Evolutionary conservation across 805 yeast genomes (phyloP).

Genomic region (Scheffersomyces amazonensis): DNA sequence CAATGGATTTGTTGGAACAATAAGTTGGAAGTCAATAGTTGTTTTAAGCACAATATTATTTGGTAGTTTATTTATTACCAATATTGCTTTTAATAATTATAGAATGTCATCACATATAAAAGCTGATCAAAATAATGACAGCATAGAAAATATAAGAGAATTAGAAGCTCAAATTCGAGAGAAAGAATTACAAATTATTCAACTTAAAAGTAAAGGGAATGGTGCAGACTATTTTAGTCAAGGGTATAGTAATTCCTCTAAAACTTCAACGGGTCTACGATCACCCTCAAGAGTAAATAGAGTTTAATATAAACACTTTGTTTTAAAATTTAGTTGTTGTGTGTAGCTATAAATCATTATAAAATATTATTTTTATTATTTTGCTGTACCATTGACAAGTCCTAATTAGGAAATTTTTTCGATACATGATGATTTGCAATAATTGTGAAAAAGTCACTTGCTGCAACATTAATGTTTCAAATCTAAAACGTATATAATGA

Average conservation of each 20-base stretch:
- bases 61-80: conserved; percentile 53
- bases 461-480: not conserved
- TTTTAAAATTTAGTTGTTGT: no score
- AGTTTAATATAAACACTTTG: no score
- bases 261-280: no score
- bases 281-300: no score
- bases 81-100: conserved; percentile 44
- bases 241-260: no score
- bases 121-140: not conserved
- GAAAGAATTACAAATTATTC: no score
- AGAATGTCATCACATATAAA: conserved; percentile 14
- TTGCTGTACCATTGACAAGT: conserved; percentile 4
- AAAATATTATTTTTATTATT: no score
- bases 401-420: conserved; percentile 6
- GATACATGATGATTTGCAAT: conserved; percentile 1
- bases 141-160: not conserved
- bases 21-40: conserved; percentile 65
- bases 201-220: no score
- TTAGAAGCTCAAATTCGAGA: not conserved
- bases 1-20: conserved; percentile 70
- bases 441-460: not conserved
- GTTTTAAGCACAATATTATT: conserved; percentile 44
- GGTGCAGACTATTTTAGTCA: no score
- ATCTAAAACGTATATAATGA: not conserved
- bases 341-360: no score